Percentiles rank a stretch among this genome's conserved stretches.
Evolutionary conservation across 139 green algal species (phyloP).

Genomic region (Chlorella sp.): DNA sequence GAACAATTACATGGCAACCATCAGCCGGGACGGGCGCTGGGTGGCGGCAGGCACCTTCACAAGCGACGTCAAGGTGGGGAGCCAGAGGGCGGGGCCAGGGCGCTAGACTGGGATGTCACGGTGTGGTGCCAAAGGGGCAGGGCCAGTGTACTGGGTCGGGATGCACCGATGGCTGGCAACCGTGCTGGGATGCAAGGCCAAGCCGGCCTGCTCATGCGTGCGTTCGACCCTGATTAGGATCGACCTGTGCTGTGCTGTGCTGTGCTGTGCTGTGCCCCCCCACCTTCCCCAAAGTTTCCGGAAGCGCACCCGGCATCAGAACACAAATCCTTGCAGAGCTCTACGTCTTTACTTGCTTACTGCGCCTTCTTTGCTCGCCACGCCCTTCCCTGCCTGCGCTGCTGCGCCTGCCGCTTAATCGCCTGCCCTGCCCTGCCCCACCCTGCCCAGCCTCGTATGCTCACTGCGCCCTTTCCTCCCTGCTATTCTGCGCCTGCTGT

Average conservation of each 20-base stretch:
- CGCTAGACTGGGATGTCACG: no score
- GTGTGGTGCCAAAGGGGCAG: conserved; percentile 10
- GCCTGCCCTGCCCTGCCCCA: no score
- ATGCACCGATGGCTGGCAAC: background rate
- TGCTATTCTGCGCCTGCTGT: background rate
- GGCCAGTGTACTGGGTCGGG: background rate
- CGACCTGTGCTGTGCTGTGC: no score
- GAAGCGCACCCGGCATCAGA: no score
- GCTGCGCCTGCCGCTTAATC: no score
- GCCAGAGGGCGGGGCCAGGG: background rate
- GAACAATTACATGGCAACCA: conserved; percentile 46
- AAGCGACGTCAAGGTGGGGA: conserved; percentile 52
- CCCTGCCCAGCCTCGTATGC: background rate
- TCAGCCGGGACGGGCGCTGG: conserved; percentile 53
- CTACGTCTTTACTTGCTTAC: no score
- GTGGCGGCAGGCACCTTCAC: conserved; percentile 62
- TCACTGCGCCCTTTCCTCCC: background rate
- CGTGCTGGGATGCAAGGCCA: background rate
- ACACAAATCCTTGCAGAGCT: no score
- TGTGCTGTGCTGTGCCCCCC: no score
- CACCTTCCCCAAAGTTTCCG: no score
- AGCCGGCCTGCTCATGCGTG: background rate
- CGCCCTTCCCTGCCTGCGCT: no score
- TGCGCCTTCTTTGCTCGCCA: no score
- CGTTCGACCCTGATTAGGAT: no score